These are phyloP conservation scores for Podila horticola DNA, from an alignment of 192 early-diverging fungal genomes.

Conservation along the genomic window DNA sequence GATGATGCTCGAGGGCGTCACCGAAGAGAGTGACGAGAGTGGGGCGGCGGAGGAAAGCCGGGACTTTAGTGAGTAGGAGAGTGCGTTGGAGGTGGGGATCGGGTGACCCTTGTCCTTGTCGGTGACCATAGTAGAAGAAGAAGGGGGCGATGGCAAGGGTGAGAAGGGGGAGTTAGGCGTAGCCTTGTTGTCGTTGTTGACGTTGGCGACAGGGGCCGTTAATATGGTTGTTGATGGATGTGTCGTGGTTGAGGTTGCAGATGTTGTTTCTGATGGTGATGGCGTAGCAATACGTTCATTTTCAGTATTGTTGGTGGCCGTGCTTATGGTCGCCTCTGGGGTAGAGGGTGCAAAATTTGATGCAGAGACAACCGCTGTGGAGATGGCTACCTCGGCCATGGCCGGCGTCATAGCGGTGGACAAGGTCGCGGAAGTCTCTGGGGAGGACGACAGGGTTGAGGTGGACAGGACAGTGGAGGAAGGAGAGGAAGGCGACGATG, in stretches of 20 bases:
- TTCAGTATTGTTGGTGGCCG: not conserved
- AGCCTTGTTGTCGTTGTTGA: not conserved
- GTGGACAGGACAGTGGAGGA: conserved; percentile 3
- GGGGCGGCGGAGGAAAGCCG: conserved; percentile 34
- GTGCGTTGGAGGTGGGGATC: conserved; percentile 49
- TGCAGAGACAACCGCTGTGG: too few relatives aligned
- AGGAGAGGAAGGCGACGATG: not conserved
- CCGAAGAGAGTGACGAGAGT: conserved; percentile 50
- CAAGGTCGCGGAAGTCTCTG: not conserved
- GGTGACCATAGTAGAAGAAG: conserved; percentile 16
- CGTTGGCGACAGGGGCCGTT: not conserved
- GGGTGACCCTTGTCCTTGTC: conserved; percentile 41
- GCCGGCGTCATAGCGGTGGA: not conserved
- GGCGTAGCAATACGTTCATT: too few relatives aligned
- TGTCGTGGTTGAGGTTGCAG: conserved; percentile 2
- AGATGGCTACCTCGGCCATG: too few relatives aligned
- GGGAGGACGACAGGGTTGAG: not conserved
- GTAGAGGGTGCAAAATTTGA: not conserved
- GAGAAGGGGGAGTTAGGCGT: conserved; percentile 14
- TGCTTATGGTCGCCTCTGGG: not conserved
- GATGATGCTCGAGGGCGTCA: conserved; percentile 46
- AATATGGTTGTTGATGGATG: not conserved
- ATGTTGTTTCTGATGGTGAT: not conserved
- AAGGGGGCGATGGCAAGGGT: conserved; percentile 3
- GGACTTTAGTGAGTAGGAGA: conserved; percentile 35